Evolutionary conservation across 2,329 filamentous ascomycete species (phyloP).

Genomic region (Alternaria angustiovoidea): DNA sequence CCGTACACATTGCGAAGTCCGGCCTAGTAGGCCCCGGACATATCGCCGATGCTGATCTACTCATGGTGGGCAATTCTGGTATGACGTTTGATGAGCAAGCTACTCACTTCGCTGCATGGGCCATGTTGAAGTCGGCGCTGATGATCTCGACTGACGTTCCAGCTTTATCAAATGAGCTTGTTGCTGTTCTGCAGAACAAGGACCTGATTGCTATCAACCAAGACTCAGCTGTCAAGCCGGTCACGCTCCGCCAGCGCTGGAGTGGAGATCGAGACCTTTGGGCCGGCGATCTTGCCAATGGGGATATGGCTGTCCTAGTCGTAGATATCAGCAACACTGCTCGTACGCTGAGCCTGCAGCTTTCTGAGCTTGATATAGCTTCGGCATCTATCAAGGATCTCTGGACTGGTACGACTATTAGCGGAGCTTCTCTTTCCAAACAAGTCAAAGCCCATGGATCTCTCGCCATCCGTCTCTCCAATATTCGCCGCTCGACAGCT

Average conservation of each 20-base stretch:
- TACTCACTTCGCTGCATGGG: conserved; percentile 32
- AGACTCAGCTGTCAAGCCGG: conserved; percentile 29
- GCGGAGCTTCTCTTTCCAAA: conserved; percentile 22
- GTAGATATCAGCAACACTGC: conserved; percentile 28
- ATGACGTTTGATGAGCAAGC: conserved; percentile 33
- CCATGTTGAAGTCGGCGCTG: conserved; percentile 32
- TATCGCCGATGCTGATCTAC: conserved; percentile 31
- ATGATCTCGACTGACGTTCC: conserved; percentile 30
- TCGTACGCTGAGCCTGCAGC: conserved; percentile 23
- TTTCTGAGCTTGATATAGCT: conserved; percentile 23
- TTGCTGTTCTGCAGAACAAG: conserved; percentile 30
- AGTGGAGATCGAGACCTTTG: conserved; percentile 26
- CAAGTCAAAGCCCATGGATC: conserved; percentile 30
- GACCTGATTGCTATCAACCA: conserved; percentile 32
- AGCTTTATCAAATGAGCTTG: conserved; percentile 17
- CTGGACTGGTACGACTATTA: conserved; percentile 22
- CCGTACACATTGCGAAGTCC: conserved; percentile 27
- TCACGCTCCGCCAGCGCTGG: conserved; percentile 31
- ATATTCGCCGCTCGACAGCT: conserved; percentile 20
- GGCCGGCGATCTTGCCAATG: conserved; percentile 30
- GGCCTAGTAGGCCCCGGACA: conserved; percentile 25
- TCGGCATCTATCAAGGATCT: conserved; percentile 31
- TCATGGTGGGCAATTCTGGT: conserved; percentile 26
- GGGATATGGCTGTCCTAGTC: conserved; percentile 27
- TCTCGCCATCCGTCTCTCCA: conserved; percentile 25